Percentiles rank a stretch among this genome's conserved stretches.
Evolutionary conservation across 352 stramenopile genomes (phyloP).

Genomic region (Globisporangium megalacanthum): DNA sequence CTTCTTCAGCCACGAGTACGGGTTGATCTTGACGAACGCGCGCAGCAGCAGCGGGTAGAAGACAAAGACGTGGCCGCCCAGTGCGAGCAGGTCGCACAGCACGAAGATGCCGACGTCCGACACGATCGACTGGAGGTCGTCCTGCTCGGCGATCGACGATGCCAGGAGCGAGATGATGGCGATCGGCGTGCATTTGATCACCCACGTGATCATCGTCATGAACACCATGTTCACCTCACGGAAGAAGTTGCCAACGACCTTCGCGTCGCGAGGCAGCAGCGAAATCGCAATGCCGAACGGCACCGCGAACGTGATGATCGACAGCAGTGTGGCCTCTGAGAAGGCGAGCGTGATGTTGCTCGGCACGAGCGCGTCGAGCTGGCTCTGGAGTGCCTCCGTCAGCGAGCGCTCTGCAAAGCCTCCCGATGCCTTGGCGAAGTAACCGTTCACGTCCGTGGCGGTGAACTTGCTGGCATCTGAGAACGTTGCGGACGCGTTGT

Average conservation of each 20-base stretch:
- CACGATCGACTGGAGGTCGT: neutral
- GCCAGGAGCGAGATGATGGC: slow-evolving; percentile 27
- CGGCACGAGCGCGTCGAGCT: slow-evolving; percentile 30
- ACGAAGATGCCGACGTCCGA: too few species aligned
- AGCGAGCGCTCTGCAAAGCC: slow-evolving; percentile 15
- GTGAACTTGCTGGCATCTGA: slow-evolving; percentile 15
- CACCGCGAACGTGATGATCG: slow-evolving; percentile 43
- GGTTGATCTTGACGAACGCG: slow-evolving; percentile 16
- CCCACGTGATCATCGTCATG: slow-evolving; percentile 37
- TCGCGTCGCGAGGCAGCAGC: slow-evolving; percentile 7
- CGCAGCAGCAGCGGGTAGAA: too few species aligned
- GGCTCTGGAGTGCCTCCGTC: slow-evolving; percentile 21
- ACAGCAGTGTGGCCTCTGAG: slow-evolving; percentile 26
- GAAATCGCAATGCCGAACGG: slow-evolving; percentile 29
- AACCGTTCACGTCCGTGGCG: slow-evolving; percentile 24
- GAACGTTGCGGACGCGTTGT: slow-evolving; percentile 12
- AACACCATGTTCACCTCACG: slow-evolving; percentile 37
- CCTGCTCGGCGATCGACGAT: slow-evolving; percentile 22
- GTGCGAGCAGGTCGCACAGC: too few species aligned
- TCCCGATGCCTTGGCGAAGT: neutral
- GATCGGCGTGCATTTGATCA: slow-evolving; percentile 17
- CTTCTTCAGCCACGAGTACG: slow-evolving; percentile 58
- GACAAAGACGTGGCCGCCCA: too few species aligned
- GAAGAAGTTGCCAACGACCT: slow-evolving; percentile 19
- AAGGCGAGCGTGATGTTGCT: slow-evolving; percentile 35